These are phyloP conservation scores for Lipomyces kockii DNA, from an alignment of 805 yeast genomes.

Conservation along the genomic window DNA sequence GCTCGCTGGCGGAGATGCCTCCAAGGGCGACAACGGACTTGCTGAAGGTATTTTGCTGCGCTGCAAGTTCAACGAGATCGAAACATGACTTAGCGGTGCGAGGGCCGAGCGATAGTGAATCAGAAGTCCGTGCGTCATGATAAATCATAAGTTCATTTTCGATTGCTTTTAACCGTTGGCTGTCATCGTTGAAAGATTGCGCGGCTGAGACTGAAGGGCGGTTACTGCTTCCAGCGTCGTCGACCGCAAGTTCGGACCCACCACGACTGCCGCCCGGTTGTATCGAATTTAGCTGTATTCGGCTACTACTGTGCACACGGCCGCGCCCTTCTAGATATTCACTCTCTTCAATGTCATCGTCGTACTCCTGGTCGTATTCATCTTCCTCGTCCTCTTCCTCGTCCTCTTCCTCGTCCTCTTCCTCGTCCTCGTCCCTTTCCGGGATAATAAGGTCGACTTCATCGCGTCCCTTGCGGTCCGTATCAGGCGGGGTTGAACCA, in stretches of 20 bases:
- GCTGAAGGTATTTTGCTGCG: background rate
- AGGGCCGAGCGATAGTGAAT: background rate
- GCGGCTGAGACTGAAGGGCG: background rate
- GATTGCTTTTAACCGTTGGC: slow-evolving; percentile 9
- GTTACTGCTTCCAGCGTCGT: background rate
- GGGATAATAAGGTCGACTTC: background rate
- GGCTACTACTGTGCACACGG: background rate
- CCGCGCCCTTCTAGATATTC: background rate
- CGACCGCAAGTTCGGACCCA: background rate
- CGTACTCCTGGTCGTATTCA: background rate
- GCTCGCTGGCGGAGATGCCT: background rate
- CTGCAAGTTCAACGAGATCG: background rate
- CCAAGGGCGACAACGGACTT: background rate
- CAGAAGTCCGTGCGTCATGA: background rate
- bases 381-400: background rate
- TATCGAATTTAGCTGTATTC: background rate
- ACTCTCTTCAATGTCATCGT: slow-evolving; percentile 9
- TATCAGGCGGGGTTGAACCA: slow-evolving; percentile 4
- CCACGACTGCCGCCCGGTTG: background rate
- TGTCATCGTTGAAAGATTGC: background rate
- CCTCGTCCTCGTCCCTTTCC: background rate
- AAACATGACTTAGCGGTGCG: slow-evolving; percentile 5
- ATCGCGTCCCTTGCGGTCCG: background rate
- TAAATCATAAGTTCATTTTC: slow-evolving; percentile 9
- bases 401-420: background rate